These are phyloP conservation scores for Globisporangium splendens DNA, from an alignment of 352 stramenopile genomes.

Conservation along the genomic window DNA sequence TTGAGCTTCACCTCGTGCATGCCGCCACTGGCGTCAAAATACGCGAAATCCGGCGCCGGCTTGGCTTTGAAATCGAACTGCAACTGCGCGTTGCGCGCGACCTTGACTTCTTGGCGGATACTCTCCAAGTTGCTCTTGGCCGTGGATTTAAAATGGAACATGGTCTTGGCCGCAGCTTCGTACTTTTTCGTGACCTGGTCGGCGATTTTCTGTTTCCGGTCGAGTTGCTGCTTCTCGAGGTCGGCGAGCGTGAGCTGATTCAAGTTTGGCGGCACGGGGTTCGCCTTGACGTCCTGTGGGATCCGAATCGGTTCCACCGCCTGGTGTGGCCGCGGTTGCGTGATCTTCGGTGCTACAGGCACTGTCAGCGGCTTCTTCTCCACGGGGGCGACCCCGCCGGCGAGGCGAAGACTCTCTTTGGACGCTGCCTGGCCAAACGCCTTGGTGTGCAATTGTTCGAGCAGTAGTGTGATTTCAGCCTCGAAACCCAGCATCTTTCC, in stretches of 20 bases:
- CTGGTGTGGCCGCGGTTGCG: constrained; percentile 66
- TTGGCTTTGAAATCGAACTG: constrained; percentile 80
- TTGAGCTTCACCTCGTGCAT: constrained; percentile 81
- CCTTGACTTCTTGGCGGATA: constrained; percentile 67
- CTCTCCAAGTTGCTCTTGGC: constrained; percentile 70
- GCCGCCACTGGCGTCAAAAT: constrained; percentile 16
- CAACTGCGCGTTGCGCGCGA: constrained; percentile 44
- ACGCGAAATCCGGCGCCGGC: constrained; percentile 42
- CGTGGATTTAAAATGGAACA: constrained; percentile 79
- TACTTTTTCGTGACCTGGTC: constrained; percentile 74
- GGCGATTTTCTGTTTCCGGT: constrained; percentile 53
- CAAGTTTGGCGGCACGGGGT: constrained; percentile 57
- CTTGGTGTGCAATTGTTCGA: constrained; percentile 61
- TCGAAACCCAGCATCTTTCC: constrained; percentile 49
- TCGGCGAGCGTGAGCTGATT: constrained; percentile 66
- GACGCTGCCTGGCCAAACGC: constrained; percentile 51
- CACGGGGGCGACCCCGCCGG: constrained; percentile 29
- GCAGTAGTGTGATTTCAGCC: constrained; percentile 30
- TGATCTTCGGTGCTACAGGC: constrained; percentile 82
- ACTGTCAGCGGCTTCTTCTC: constrained; percentile 62
- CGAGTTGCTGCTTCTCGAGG: constrained; percentile 50
- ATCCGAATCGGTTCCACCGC: constrained; percentile 79
- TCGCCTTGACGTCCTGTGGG: constrained; percentile 67
- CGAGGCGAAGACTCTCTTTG: constrained; percentile 37
- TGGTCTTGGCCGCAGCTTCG: constrained; percentile 46